Conservation (phyloP, 192 early-diverging fungal species). For the Coemansia sp. region DNA sequence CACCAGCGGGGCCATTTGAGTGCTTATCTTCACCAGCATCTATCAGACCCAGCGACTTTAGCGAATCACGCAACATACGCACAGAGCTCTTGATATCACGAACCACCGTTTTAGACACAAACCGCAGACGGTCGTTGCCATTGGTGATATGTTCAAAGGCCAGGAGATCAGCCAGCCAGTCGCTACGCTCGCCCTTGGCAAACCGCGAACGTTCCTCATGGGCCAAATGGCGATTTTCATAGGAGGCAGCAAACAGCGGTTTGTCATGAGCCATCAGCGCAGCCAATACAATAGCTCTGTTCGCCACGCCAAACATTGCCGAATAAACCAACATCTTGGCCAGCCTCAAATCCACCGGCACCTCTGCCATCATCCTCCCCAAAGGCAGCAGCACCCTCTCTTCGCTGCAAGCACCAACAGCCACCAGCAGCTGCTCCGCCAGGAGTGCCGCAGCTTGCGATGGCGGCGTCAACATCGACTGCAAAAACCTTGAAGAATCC, state of each 20-base stretch:
- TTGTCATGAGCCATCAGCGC: conserved; percentile 58
- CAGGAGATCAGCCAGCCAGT: conserved; percentile 66
- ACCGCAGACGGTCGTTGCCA: neutral
- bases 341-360: conserved; percentile 78
- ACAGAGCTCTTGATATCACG: conserved; percentile 64
- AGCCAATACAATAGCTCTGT: conserved; percentile 71
- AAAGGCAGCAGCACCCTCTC: conserved; percentile 64
- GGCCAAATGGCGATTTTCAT: conserved; percentile 7
- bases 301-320: conserved; percentile 70
- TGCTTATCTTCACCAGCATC: neutral
- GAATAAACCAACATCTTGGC: conserved; percentile 80
- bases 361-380: conserved; percentile 66
- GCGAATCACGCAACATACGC: conserved; percentile 61
- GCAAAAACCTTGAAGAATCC: conserved; percentile 61
- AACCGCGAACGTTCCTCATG: conserved; percentile 36
- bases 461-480: conserved; percentile 69
- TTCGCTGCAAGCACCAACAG: conserved; percentile 60
- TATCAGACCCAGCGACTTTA: conserved; percentile 25
- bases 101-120: conserved; percentile 65
- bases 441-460: conserved; percentile 55
- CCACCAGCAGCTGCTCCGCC: conserved; percentile 63
- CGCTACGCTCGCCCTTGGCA: conserved; percentile 56
- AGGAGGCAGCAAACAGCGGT: conserved; percentile 31
- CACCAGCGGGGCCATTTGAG: neutral
- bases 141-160: conserved; percentile 56